Base-by-base conservation (phyloP, 2,329 filamentous ascomycete genomes). In the Lomentospora prolificans region DNA sequence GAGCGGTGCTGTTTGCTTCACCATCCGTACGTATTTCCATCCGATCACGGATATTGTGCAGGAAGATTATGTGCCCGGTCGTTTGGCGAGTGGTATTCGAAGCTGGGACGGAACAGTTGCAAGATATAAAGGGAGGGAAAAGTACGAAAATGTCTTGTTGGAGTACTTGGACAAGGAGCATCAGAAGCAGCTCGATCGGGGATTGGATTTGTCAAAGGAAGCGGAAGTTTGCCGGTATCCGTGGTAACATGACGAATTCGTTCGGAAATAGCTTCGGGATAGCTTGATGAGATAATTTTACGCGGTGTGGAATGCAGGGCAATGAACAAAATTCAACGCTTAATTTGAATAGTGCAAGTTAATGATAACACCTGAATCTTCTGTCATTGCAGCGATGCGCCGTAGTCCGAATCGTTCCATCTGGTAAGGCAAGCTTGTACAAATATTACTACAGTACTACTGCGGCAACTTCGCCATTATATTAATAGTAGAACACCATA, bases 51-150 rank as follows among this genome's bases (percentile, higher is more conserved):
- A 85, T 14, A 79, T 92, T 57, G 82, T 72, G 0, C 67, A 81
- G 65, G 87, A 92, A 70, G 80, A 84, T 17, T 88, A 87, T 66
- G 88, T 95, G 0, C 89, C 89, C 0, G 89, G 89, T 0, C 70
- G 89, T 31, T 67, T 95, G 63, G 89, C 89, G 2, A 89, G 85
- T 62, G 89, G 87, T 4, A 72, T 95, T 3, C 74, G 89, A 39
- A 92, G 88, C 66, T 94, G 89, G 89, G 87, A 85, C 1, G 82
- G 86, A 46, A 84, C 90, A 70, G 88, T 94, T 6, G 79, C 79
- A 14, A 73, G 72, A 61, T 95, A 95, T 66, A 94, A 94, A 71
- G 89, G 90, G 0, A 82, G 77, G 65, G 86, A 89, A 61, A 81
- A 77, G 71, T 95, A 90, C 67, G 79, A 76, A 19, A 80, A 85